Conservation (phyloP, 768 basidiomycete genomes). For the Lepiota brunneoincarnata region DNA sequence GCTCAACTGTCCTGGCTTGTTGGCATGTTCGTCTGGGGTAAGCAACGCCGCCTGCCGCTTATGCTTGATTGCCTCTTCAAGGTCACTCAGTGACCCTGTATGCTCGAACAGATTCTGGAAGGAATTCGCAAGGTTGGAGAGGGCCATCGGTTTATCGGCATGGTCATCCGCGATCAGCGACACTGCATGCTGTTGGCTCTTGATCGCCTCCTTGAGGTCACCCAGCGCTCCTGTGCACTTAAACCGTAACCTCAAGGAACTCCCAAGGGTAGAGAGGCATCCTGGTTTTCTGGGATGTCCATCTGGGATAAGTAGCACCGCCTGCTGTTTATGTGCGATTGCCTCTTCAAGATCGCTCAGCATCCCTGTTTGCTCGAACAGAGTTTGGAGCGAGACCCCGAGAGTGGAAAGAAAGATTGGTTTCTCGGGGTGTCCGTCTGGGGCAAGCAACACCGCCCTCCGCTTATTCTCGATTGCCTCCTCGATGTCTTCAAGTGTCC, state of each 20-base stretch:
- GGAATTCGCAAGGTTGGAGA: neutral
- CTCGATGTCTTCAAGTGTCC: too few relatives aligned
- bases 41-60: neutral
- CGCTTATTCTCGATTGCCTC: too few relatives aligned
- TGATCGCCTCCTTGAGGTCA: neutral
- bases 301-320: neutral
- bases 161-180: neutral
- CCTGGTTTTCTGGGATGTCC: neutral
- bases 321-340: neutral
- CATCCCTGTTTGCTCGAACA: too few relatives aligned
- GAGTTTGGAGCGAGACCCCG: too few relatives aligned
- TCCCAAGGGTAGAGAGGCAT: neutral
- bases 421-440: too few relatives aligned
- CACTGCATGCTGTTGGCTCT: neutral
- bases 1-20: too few relatives aligned
- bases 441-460: too few relatives aligned
- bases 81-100: constrained; percentile 7
- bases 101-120: constrained; percentile 12
- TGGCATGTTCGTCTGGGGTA: too few relatives aligned
- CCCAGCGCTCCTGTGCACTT: neutral
- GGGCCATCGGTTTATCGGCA: neutral
- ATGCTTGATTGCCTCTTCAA: constrained; percentile 4
- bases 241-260: neutral
- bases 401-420: too few relatives aligned
- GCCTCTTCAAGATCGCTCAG: neutral